These are phyloP conservation scores for Isoetes taiwanensis DNA, from an alignment of 75 land plant genomes.

Conservation along the genomic window DNA sequence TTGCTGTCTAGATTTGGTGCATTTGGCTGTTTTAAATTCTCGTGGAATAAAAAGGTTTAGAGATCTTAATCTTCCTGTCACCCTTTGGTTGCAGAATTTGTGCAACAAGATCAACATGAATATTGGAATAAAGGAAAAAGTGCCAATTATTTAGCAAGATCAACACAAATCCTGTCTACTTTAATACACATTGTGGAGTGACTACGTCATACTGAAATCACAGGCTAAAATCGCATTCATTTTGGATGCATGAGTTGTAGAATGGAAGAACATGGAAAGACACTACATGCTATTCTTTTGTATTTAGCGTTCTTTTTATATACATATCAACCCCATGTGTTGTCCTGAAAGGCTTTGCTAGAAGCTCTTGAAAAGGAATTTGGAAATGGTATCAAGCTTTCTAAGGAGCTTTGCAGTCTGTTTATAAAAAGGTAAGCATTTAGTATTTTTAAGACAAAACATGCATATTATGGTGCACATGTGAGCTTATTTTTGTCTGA, in stretches of 20 bases:
- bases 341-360: constrained; percentile 11
- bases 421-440: constrained; percentile 20
- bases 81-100: constrained; percentile 7
- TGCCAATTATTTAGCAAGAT: not conserved
- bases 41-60: constrained; percentile 18
- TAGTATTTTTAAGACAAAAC: not conserved
- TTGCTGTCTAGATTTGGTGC: constrained; percentile 28
- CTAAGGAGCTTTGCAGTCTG: constrained; percentile 18
- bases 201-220: constrained; percentile 28
- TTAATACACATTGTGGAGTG: constrained; percentile 21
- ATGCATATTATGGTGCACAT: not conserved
- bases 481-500: not conserved
- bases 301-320: not conserved
- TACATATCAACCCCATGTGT: not conserved
- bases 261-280: constrained; percentile 29
- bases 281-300: constrained; percentile 2
- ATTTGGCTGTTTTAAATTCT: constrained; percentile 23
- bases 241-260: constrained; percentile 30
- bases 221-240: constrained; percentile 26
- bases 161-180: too few species aligned
- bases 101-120: constrained; percentile 11
- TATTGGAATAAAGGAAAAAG: constrained; percentile 21
- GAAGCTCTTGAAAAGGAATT: constrained; percentile 24
- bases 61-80: not conserved
- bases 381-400: constrained; percentile 24